Evolutionary conservation across 2,329 filamentous ascomycete species (phyloP).

Genomic region (Huntiella savannae): DNA sequence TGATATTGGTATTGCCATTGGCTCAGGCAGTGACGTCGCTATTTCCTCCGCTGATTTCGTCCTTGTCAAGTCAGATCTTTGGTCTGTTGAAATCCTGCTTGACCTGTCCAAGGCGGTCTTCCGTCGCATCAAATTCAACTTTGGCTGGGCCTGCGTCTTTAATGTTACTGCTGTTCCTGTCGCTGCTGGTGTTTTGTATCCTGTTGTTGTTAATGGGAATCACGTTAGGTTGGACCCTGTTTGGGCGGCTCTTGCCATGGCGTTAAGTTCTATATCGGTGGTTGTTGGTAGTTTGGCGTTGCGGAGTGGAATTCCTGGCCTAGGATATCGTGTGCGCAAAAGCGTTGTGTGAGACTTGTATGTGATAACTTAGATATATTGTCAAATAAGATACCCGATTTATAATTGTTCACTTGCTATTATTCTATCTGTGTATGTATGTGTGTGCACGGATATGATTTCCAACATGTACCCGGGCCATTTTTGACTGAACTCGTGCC

Average conservation of each 20-base stretch:
- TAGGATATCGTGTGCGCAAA: slow-evolving; percentile 25
- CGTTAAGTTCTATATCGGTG: slow-evolving; percentile 75
- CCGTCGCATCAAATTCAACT: slow-evolving; percentile 64
- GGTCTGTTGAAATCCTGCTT: slow-evolving; percentile 52
- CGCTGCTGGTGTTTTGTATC: slow-evolving; percentile 61
- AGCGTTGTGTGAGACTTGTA: background rate
- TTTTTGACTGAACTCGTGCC: no score
- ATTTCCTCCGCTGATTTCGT: slow-evolving; percentile 69
- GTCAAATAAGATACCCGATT: no score
- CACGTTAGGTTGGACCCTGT: slow-evolving; percentile 54
- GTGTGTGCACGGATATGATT: no score
- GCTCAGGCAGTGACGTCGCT: slow-evolving; percentile 67
- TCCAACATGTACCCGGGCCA: no score
- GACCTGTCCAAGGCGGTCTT: slow-evolving; percentile 55
- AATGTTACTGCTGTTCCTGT: slow-evolving; percentile 62
- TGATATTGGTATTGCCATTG: slow-evolving; percentile 71
- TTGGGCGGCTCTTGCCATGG: slow-evolving; percentile 87
- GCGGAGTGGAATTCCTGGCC: slow-evolving; percentile 27
- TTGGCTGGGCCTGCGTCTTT: slow-evolving; percentile 69
- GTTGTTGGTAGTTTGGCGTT: slow-evolving; percentile 63
- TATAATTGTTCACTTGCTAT: no score
- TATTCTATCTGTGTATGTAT: no score
- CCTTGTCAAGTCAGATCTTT: slow-evolving; percentile 52
- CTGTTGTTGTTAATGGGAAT: slow-evolving; percentile 26
- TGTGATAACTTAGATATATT: no score